Percentiles rank a stretch among this genome's conserved stretches.
Conservation (phyloP, 192 early-diverging fungal genomes). For the Coemansia sp. region DNA sequence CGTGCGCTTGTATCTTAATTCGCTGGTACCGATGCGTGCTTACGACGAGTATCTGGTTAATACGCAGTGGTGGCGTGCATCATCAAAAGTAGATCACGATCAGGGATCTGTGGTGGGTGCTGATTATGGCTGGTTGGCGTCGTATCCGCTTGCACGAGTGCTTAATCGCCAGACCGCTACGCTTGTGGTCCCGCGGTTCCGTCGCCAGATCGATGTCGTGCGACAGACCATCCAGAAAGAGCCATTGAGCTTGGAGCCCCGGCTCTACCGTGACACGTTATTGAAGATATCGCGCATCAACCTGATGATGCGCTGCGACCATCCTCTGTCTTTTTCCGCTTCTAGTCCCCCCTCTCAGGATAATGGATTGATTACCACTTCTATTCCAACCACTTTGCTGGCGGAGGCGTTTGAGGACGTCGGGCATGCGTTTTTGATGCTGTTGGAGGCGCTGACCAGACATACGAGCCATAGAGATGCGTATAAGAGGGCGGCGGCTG, state of each 20-base stretch:
- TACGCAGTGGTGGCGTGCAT: conserved; percentile 53
- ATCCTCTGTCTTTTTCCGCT: conserved; percentile 11
- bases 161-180: conserved; percentile 44
- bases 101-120: conserved; percentile 23
- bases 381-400: conserved; percentile 8
- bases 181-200: conserved; percentile 44
- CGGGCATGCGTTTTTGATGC: conserved; percentile 41
- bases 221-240: conserved; percentile 44
- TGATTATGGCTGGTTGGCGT: conserved; percentile 40
- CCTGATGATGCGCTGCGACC: conserved; percentile 31
- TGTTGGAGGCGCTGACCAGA: conserved; percentile 47
- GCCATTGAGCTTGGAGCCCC: conserved; percentile 52
- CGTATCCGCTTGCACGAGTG: conserved; percentile 46
- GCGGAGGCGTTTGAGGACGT: conserved; percentile 36
- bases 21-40: conserved; percentile 50
- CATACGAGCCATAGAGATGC: conserved; percentile 52
- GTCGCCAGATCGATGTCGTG: conserved; percentile 48
- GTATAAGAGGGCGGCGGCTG: conserved; percentile 30
- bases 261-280: conserved; percentile 54
- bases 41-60: conserved; percentile 57
- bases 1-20: conserved; percentile 56
- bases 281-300: conserved; percentile 37
- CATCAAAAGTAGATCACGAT: not conserved
- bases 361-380: conserved; percentile 1
- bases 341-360: not conserved